Evolutionary conservation across 2,329 filamentous ascomycete genomes (phyloP).

Genomic region (Verticillium tricorpus): DNA sequence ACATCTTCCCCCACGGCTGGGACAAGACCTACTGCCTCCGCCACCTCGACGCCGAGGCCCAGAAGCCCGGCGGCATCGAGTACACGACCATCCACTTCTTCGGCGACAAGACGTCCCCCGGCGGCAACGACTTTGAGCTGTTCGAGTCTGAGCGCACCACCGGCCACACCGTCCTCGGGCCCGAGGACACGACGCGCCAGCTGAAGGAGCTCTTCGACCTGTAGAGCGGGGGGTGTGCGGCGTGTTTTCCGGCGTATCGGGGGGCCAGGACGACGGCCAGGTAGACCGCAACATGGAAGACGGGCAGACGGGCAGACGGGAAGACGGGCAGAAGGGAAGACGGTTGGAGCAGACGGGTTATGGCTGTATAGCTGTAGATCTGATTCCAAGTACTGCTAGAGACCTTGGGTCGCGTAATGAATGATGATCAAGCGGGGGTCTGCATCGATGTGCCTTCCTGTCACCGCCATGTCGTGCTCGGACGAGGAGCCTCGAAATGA

Average conservation of each 20-base stretch:
- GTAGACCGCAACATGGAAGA: too few species aligned
- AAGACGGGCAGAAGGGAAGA: too few species aligned
- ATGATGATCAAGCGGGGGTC: neutral
- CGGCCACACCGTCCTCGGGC: slow-evolving; percentile 77
- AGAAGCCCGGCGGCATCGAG: slow-evolving; percentile 62
- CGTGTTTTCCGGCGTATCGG: neutral
- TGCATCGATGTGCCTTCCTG: neutral
- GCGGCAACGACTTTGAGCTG: slow-evolving; percentile 96
- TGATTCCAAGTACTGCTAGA: neutral
- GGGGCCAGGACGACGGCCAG: neutral
- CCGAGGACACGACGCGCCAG: slow-evolving; percentile 76
- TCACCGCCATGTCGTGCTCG: too few species aligned
- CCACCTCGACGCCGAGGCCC: slow-evolving; percentile 78
- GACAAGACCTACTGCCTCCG: slow-evolving; percentile 97
- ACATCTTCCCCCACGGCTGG: slow-evolving; percentile 95
- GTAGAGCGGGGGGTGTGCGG: slow-evolving; percentile 23
- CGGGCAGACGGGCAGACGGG: too few species aligned
- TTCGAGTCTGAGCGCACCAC: slow-evolving; percentile 76
- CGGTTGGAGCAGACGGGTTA: neutral
- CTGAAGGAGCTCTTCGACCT: slow-evolving; percentile 78
- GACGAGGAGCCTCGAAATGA: too few species aligned
- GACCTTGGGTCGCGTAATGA: neutral
- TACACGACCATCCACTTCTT: slow-evolving; percentile 97
- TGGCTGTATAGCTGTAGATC: neutral
- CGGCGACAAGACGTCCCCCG: slow-evolving; percentile 87